Conservation (phyloP, 2,329 filamentous ascomycete species). For the Blastomyces emzantsi region DNA sequence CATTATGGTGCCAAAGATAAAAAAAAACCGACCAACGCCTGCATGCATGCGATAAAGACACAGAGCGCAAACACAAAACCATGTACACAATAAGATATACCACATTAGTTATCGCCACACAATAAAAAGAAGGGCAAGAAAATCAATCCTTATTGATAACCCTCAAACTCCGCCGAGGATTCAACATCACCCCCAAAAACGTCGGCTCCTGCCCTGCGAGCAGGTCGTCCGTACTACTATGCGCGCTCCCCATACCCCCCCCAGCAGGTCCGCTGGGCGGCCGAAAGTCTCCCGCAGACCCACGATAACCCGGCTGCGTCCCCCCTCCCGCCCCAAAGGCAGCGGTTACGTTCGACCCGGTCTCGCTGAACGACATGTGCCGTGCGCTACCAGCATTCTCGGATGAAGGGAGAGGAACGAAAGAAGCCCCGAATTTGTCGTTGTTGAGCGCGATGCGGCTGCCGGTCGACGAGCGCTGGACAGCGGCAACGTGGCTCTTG, state of each 20-base stretch:
- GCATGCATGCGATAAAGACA: too few species aligned
- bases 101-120: too few species aligned
- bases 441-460: conserved; percentile 25
- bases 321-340: conserved; percentile 6
- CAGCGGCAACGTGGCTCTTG: conserved; percentile 58
- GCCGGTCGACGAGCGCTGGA: conserved; percentile 47
- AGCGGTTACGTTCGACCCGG: neutral
- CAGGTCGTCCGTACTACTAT: conserved; percentile 50
- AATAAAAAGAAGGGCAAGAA: conserved; percentile 2
- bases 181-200: conserved; percentile 61
- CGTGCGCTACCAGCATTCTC: conserved; percentile 20
- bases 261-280: conserved; percentile 18
- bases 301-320: conserved; percentile 8
- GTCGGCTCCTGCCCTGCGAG: conserved; percentile 57
- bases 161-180: conserved; percentile 57
- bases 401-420: conserved; percentile 15
- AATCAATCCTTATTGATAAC: conserved; percentile 54
- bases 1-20: too few species aligned
- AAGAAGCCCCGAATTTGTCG: conserved; percentile 12
- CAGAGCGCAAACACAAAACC: too few species aligned
- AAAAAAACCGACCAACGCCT: too few species aligned
- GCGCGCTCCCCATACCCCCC: conserved; percentile 35
- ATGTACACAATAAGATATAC: too few species aligned
- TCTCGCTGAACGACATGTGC: conserved; percentile 6
- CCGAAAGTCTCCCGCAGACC: conserved; percentile 21